These are phyloP conservation scores for Cicer arietinum DNA, from an alignment of 306 rosid species.

Conservation along the genomic window DNA sequence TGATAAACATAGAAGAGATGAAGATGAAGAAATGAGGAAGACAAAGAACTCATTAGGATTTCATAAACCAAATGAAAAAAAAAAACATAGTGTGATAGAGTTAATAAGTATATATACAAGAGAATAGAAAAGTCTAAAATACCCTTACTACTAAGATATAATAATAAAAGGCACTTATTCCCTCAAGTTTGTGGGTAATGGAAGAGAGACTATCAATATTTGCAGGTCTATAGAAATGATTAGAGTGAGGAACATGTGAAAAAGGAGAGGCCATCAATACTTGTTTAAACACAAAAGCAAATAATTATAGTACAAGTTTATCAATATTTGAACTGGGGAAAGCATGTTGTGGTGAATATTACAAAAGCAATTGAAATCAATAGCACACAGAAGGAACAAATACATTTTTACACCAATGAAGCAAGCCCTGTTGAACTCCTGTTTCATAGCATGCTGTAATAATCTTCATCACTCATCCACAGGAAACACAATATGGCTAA, in stretches of 20 bases:
- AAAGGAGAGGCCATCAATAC: neutral
- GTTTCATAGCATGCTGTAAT: conserved; percentile 60
- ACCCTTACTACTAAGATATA: too few species aligned
- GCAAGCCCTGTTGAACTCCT: conserved; percentile 25
- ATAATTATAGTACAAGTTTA: neutral
- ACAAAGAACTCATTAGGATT: too few species aligned
- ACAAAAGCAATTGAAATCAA: conserved; percentile 15
- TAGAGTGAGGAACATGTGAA: neutral
- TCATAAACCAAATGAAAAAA: too few species aligned
- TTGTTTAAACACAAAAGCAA: neutral
- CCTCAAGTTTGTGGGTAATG: neutral
- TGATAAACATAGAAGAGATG: too few species aligned
- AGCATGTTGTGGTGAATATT: conserved; percentile 20
- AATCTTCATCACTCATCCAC: conserved; percentile 53
- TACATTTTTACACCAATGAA: conserved; percentile 45
- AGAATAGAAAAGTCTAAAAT: too few species aligned
- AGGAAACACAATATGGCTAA: conserved; percentile 70
- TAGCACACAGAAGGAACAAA: conserved; percentile 16
- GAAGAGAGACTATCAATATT: neutral
- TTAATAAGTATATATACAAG: too few species aligned
- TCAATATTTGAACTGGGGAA: conserved; percentile 11
- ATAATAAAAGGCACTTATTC: neutral
- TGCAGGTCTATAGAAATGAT: neutral
- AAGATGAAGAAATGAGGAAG: too few species aligned
- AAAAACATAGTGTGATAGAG: too few species aligned